Percentiles rank a stretch among this genome's conserved stretches.
These are phyloP conservation scores for Metschnikowia orientalis DNA, from an alignment of 805 yeast species.

Conservation along the genomic window DNA sequence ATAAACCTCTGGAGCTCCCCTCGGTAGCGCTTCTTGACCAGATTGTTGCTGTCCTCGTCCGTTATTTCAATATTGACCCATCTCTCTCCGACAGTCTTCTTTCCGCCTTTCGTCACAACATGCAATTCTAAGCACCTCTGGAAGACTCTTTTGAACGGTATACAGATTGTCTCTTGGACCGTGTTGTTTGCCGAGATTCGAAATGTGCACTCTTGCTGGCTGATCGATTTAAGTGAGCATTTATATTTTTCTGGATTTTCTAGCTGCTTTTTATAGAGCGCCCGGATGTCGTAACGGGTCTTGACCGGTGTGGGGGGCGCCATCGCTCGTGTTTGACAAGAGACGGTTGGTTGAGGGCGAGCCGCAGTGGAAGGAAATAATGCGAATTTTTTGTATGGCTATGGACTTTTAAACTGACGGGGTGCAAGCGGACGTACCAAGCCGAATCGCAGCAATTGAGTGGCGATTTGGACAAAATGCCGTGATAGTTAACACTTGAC, in stretches of 20 bases:
- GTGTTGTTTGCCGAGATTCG: constrained; percentile 20
- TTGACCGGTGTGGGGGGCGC: constrained; percentile 44
- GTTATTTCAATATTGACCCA: constrained; percentile 42
- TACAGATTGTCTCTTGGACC: constrained; percentile 37
- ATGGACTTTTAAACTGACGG: too few species aligned
- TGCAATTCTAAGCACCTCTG: constrained; percentile 34
- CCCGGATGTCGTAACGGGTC: constrained; percentile 25
- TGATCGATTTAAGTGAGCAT: constrained; percentile 31
- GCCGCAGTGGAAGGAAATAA: too few species aligned
- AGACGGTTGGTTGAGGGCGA: too few species aligned
- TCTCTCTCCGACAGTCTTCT: constrained; percentile 21
- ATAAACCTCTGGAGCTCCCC: constrained; percentile 31
- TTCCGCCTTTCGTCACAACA: constrained; percentile 22
- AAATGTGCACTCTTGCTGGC: constrained; percentile 43
- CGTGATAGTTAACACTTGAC: constrained; percentile 68
- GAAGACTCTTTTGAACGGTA: constrained; percentile 41
- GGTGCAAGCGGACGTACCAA: too few species aligned
- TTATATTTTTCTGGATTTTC: constrained; percentile 28
- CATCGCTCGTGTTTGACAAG: constrained; percentile 27
- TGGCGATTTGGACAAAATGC: too few species aligned
- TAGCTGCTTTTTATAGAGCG: constrained; percentile 24
- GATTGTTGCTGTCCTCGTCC: constrained; percentile 29
- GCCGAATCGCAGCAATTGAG: too few species aligned
- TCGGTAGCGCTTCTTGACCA: constrained; percentile 18
- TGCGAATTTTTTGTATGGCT: too few species aligned